These are phyloP conservation scores for Cryphonectria nitschkei DNA, from an alignment of 2,329 filamentous ascomycete genomes.

Conservation along the genomic window DNA sequence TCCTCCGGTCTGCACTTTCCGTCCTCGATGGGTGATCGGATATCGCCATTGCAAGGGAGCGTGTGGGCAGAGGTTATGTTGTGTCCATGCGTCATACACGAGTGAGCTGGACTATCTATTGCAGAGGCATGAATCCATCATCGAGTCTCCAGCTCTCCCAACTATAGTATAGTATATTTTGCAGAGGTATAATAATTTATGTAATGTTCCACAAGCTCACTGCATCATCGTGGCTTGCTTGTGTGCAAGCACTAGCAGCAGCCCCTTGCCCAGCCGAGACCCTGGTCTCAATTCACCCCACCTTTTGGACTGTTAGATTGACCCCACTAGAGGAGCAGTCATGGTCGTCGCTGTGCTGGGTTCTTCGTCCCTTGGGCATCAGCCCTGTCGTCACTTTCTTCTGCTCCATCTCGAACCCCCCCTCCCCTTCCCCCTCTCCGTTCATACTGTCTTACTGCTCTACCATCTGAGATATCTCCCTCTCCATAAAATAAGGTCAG, in stretches of 20 bases:
- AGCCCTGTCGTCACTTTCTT: constrained; percentile 20
- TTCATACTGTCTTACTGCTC: neutral
- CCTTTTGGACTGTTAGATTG: constrained; percentile 3
- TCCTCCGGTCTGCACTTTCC: neutral
- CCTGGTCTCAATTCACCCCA: constrained; percentile 6
- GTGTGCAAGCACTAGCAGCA: neutral
- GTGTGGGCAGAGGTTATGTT: neutral
- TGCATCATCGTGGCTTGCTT: neutral
- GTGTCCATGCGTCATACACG: neutral
- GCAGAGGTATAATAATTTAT: neutral
- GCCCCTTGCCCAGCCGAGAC: neutral
- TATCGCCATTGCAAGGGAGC: neutral
- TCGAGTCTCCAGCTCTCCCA: too few species aligned
- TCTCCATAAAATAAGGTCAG: neutral
- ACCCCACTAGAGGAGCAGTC: constrained; percentile 5
- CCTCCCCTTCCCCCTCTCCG: neutral
- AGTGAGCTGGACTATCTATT: neutral
- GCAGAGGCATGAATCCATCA: too few species aligned
- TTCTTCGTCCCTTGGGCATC: neutral
- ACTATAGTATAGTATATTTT: neutral
- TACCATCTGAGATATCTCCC: neutral
- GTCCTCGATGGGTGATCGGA: neutral
- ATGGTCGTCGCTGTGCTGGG: constrained; percentile 10
- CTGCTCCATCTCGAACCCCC: constrained; percentile 3
- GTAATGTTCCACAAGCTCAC: neutral